Evolutionary conservation across 202 grass and related monocot species (phyloP).

Genomic region (Setaria viridis): DNA sequence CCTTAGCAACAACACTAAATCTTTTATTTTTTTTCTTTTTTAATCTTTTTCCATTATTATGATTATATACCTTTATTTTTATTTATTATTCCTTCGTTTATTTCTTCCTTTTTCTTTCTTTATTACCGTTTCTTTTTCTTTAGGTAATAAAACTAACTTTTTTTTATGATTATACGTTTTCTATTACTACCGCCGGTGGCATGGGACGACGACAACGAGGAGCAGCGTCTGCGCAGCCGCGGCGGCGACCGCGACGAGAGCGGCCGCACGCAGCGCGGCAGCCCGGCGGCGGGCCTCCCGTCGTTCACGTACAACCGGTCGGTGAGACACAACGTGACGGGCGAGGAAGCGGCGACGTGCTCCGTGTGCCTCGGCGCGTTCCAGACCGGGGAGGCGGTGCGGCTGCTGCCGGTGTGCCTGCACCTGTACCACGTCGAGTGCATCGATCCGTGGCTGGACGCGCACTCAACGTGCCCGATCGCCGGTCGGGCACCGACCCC

Average conservation of each 20-base stretch:
- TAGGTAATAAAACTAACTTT: no score
- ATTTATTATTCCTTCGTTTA: no score
- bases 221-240: not conserved
- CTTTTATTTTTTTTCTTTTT: no score
- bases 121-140: no score
- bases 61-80: no score
- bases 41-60: no score
- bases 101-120: no score
- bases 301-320: constrained; percentile 44
- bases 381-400: constrained; percentile 43
- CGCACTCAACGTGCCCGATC: constrained; percentile 51
- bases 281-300: constrained; percentile 13
- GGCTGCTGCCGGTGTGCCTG: constrained; percentile 47
- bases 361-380: constrained; percentile 48
- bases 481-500: constrained; percentile 29
- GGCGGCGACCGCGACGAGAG: no score
- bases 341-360: constrained; percentile 30
- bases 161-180: no score
- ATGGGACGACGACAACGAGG: not conserved
- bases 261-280: not conserved
- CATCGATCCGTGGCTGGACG: constrained; percentile 54
- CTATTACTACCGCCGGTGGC: no score
- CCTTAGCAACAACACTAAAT: no score
- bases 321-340: constrained; percentile 2
- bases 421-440: constrained; percentile 54